A percentile compares a stretch with the other conserved stretches of the same genome.
These are phyloP conservation scores for Colletotrichum liriopes DNA, from an alignment of 2,329 filamentous ascomycete species.

Conservation along the genomic window DNA sequence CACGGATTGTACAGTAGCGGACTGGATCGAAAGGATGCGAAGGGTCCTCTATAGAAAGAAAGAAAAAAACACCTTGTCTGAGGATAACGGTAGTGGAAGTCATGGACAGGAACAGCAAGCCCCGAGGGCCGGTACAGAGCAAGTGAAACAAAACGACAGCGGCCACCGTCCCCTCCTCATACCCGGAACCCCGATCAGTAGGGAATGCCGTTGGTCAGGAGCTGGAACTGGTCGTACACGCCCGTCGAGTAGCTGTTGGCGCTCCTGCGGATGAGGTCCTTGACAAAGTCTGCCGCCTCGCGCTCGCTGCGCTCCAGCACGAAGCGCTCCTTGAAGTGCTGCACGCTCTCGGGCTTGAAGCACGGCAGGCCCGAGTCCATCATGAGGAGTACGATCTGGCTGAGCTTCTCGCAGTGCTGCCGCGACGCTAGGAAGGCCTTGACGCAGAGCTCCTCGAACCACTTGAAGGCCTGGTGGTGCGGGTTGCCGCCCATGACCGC, in stretches of 20 bases:
- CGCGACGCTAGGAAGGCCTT: constrained; percentile 94
- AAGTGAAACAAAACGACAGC: background rate
- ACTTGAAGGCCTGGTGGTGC: constrained; percentile 89
- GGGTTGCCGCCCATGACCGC: constrained; percentile 96
- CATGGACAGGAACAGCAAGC: background rate
- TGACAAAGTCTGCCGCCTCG: constrained; percentile 96
- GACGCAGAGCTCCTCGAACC: constrained; percentile 96
- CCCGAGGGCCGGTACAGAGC: background rate
- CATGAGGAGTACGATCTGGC: constrained; percentile 94
- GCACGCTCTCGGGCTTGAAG: constrained; percentile 96
- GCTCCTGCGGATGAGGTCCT: constrained; percentile 89
- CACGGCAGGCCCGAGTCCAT: constrained; percentile 96
- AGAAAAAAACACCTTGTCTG: too few relatives aligned
- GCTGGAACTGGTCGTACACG: constrained; percentile 97
- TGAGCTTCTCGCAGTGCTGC: constrained; percentile 89
- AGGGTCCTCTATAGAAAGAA: background rate
- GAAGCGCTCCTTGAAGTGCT: constrained; percentile 93
- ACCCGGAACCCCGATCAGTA: constrained; percentile 68
- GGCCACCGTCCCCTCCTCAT: background rate
- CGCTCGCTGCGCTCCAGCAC: constrained; percentile 92
- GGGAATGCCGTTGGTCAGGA: constrained; percentile 96
- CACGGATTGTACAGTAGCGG: background rate
- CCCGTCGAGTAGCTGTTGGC: constrained; percentile 92
- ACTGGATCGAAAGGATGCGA: background rate
- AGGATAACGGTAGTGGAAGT: background rate